phyloP scores from a whole-genome alignment of 176 grass and related monocot genomes.

The Eleusine indica region DNA sequence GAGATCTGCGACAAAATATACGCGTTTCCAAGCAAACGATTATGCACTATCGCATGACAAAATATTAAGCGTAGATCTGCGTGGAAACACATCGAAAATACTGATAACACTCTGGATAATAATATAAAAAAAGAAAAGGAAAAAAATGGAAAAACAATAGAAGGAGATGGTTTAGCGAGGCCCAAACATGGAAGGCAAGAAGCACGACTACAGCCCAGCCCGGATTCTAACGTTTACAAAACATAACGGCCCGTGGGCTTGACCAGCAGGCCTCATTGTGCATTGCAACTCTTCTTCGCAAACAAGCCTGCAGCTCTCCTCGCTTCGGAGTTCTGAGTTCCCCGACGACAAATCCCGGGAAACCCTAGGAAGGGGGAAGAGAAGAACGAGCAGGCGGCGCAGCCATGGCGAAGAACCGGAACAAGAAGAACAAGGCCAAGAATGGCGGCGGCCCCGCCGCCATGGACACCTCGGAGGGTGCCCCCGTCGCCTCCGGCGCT shows the following conservation, averaged over 20 bases:
- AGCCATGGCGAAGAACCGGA: conserved; percentile 78
- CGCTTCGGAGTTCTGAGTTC: neutral
- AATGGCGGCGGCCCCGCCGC: conserved; percentile 23
- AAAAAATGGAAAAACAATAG: neutral
- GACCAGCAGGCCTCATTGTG: neutral
- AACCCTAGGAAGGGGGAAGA: conserved; percentile 49
- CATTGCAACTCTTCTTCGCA: neutral
- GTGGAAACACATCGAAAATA: too few relatives aligned
- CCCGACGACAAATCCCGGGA: neutral
- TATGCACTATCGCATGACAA: too few relatives aligned
- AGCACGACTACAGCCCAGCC: neutral
- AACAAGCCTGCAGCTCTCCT: neutral
- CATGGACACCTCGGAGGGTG: conserved; percentile 61
- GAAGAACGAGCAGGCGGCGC: conserved; percentile 37
- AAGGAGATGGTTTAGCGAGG: neutral
- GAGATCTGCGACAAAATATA: too few relatives aligned
- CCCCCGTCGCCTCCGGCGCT: conserved; percentile 11
- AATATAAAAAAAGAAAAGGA: too few relatives aligned
- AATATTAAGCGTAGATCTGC: too few relatives aligned
- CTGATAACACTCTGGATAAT: too few relatives aligned
- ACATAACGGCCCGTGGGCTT: neutral
- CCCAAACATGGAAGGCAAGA: neutral
- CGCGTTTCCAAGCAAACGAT: too few relatives aligned
- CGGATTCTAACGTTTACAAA: too few relatives aligned
- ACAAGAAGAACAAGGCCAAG: conserved; percentile 66